Conservation (phyloP, 805 yeast genomes). For the Metschnikowia corniflorae region DNA sequence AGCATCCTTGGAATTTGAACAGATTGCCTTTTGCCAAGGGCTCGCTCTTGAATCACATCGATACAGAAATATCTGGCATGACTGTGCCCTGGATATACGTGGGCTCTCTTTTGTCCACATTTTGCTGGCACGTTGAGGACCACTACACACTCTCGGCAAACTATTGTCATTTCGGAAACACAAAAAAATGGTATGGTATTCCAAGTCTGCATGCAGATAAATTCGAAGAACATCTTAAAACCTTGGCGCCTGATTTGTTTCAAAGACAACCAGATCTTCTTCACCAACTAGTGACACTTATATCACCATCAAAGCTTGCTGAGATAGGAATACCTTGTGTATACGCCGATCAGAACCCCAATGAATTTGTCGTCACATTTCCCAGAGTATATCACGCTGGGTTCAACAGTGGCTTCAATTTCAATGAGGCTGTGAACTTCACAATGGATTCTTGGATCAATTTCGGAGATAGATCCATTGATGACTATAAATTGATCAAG, state of each 20-base stretch:
- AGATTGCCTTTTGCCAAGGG: slow-evolving; percentile 67
- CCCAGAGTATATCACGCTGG: slow-evolving; percentile 46
- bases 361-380: slow-evolving; percentile 44
- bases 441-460: slow-evolving; percentile 70
- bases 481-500: slow-evolving; percentile 27
- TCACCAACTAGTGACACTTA: slow-evolving; percentile 78
- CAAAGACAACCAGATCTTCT: slow-evolving; percentile 81
- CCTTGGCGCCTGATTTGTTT: slow-evolving; percentile 75
- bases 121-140: slow-evolving; percentile 97
- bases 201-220: slow-evolving; percentile 62
- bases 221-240: slow-evolving; percentile 63
- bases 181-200: slow-evolving; percentile 92
- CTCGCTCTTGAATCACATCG: slow-evolving; percentile 63
- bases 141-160: slow-evolving; percentile 89
- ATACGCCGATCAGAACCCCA: slow-evolving; percentile 67
- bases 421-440: slow-evolving; percentile 50
- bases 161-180: slow-evolving; percentile 85
- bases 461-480: slow-evolving; percentile 47
- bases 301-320: slow-evolving; percentile 60
- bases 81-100: slow-evolving; percentile 93
- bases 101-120: slow-evolving; percentile 85
- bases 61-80: slow-evolving; percentile 81
- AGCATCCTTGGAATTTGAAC: slow-evolving; percentile 74
- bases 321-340: slow-evolving; percentile 45
- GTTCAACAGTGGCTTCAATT: slow-evolving; percentile 43